Evolutionary conservation across 2,329 filamentous ascomycete species (phyloP).

Genomic region (Alternaria gansuensis): DNA sequence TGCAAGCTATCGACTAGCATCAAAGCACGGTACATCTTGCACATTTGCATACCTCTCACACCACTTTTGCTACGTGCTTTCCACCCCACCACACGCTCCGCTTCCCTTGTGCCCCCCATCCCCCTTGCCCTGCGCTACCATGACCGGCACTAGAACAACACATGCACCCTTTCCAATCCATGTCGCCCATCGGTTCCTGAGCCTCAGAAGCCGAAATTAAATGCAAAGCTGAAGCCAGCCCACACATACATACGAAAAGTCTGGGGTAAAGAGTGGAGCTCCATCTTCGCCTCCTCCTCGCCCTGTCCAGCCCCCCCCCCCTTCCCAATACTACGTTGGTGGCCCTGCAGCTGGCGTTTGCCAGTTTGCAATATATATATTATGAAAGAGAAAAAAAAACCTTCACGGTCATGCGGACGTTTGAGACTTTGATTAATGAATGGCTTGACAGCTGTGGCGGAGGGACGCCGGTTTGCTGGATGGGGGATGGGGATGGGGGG

Average conservation of each 20-base stretch:
- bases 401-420: conserved; percentile 25
- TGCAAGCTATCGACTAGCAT: conserved; percentile 1
- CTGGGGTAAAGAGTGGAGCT: conserved; percentile 30
- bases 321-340: conserved; percentile 17
- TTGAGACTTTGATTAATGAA: conserved; percentile 19
- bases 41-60: neutral
- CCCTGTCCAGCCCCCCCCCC: neutral
- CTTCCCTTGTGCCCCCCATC: neutral
- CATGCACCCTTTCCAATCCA: neutral
- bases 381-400: neutral
- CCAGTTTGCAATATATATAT: no score
- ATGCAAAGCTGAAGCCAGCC: neutral
- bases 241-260: conserved; percentile 10
- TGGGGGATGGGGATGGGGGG: neutral
- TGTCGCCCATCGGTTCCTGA: conserved; percentile 32
- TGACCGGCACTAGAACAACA: conserved; percentile 6
- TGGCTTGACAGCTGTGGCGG: conserved; percentile 1
- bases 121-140: neutral
- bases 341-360: neutral
- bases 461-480: neutral
- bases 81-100: neutral
- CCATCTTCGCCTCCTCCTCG: neutral
- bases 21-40: neutral
- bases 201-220: conserved; percentile 33
- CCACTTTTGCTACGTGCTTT: neutral